phyloP scores from a whole-genome alignment of 371 early-diverging fungal species.

The Mortierella sp. region DNA sequence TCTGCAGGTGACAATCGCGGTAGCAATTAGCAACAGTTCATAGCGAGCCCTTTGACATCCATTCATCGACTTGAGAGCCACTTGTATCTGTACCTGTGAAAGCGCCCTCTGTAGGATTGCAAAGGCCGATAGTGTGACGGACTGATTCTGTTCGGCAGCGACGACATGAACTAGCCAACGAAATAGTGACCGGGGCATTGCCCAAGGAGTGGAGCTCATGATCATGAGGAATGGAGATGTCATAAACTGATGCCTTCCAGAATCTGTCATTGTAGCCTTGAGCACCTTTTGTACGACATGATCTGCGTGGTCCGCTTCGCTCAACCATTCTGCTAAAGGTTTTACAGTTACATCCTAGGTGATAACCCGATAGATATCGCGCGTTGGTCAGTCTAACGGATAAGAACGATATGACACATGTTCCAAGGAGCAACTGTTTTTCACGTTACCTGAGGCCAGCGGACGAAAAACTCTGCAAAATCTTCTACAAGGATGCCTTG shows the following conservation, averaged over 20 bases:
- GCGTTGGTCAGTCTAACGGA: too few relatives aligned
- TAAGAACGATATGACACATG: too few relatives aligned
- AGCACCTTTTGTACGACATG: constrained; percentile 24
- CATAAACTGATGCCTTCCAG: constrained; percentile 24
- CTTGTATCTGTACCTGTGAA: constrained; percentile 37
- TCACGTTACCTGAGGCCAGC: constrained; percentile 37
- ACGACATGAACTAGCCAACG: constrained; percentile 42
- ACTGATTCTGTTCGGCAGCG: constrained; percentile 21
- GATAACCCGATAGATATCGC: neutral
- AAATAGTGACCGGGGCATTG: constrained; percentile 41
- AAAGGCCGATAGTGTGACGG: constrained; percentile 21
- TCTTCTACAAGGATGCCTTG: constrained; percentile 24
- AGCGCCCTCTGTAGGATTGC: constrained; percentile 19
- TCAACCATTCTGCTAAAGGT: constrained; percentile 14
- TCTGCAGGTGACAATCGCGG: neutral
- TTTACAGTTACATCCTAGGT: constrained; percentile 17
- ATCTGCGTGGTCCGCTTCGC: constrained; percentile 11
- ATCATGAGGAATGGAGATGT: constrained; percentile 23
- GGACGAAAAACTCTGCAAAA: constrained; percentile 38
- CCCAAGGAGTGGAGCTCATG: constrained; percentile 30
- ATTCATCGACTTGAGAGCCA: too few relatives aligned
- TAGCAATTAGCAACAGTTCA: too few relatives aligned
- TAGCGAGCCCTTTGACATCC: too few relatives aligned
- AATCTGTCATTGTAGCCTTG: constrained; percentile 16
- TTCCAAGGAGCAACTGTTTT: neutral